Evolutionary conservation across 2,329 filamentous ascomycete species (phyloP).

Genomic region (Clarireedia sp.): DNA sequence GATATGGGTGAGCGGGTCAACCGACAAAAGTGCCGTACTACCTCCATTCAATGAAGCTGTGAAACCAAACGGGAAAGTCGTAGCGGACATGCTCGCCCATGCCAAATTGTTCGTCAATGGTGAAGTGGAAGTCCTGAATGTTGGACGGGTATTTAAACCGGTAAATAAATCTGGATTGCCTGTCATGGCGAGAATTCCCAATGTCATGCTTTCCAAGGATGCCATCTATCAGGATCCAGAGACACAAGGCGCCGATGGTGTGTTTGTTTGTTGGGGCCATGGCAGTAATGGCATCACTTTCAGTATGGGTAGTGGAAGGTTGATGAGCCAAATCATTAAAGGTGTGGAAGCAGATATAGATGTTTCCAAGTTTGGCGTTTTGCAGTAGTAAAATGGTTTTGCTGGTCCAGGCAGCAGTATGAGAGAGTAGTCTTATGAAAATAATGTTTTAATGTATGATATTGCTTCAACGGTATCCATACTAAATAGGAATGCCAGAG

Average conservation of each 20-base stretch:
- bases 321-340: neutral
- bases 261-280: neutral
- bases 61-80: neutral
- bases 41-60: neutral
- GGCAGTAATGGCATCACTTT: neutral
- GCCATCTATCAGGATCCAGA: neutral
- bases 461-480: too few relatives aligned
- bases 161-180: neutral
- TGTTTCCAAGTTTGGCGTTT: neutral
- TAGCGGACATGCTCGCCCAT: neutral
- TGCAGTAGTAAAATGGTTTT: too few relatives aligned
- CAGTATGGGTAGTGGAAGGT: neutral
- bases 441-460: too few relatives aligned
- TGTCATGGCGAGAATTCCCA: neutral
- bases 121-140: neutral
- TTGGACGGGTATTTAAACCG: neutral
- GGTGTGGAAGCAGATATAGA: neutral
- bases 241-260: neutral
- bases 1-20: neutral
- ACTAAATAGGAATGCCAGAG: too few relatives aligned
- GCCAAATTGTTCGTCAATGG: neutral
- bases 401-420: too few relatives aligned
- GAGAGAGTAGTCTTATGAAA: too few relatives aligned
- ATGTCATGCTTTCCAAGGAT: neutral
- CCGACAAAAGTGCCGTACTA: neutral